Percentiles rank a stretch among this genome's conserved stretches.
phyloP scores from a whole-genome alignment of 257 asterid genomes.

The Echites panduratus region DNA sequence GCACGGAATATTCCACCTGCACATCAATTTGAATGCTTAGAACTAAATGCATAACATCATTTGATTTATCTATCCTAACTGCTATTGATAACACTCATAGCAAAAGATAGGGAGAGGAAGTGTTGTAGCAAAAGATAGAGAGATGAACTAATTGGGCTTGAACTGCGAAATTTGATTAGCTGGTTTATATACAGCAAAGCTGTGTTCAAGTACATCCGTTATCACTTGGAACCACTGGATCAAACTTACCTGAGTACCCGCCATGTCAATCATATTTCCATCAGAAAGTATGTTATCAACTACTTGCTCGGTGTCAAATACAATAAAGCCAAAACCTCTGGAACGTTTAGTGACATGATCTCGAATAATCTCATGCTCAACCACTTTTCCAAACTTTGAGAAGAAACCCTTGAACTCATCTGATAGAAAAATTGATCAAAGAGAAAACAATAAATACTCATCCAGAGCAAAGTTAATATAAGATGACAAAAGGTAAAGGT shows the following conservation, averaged over 20 bases:
- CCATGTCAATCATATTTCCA: slow-evolving; percentile 96
- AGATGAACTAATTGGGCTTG: background rate
- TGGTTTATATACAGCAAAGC: slow-evolving; percentile 7
- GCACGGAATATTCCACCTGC: background rate
- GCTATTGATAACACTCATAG: background rate
- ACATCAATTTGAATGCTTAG: slow-evolving; percentile 54
- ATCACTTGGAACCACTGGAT: slow-evolving; percentile 5
- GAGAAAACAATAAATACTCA: background rate
- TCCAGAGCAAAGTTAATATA: background rate
- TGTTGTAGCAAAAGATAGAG: background rate
- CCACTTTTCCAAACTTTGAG: slow-evolving; percentile 74
- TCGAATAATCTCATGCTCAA: slow-evolving; percentile 83
- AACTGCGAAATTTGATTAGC: background rate
- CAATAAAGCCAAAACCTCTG: slow-evolving; percentile 92
- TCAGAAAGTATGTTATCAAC: slow-evolving; percentile 66
- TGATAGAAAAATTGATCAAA: slow-evolving; percentile 13
- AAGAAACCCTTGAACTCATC: slow-evolving; percentile 83
- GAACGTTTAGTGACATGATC: slow-evolving; percentile 87
- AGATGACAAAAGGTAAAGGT: background rate
- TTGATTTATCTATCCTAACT: background rate
- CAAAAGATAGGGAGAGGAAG: background rate
- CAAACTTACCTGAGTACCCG: slow-evolving; percentile 71
- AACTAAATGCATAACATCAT: slow-evolving; percentile 26
- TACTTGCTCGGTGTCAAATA: slow-evolving; percentile 75
- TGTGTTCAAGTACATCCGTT: slow-evolving; percentile 13